Evolutionary conservation across 257 asterid species (phyloP), one percentile per base, ranked within the genome.

Genomic region (Avicennia marina): DNA sequence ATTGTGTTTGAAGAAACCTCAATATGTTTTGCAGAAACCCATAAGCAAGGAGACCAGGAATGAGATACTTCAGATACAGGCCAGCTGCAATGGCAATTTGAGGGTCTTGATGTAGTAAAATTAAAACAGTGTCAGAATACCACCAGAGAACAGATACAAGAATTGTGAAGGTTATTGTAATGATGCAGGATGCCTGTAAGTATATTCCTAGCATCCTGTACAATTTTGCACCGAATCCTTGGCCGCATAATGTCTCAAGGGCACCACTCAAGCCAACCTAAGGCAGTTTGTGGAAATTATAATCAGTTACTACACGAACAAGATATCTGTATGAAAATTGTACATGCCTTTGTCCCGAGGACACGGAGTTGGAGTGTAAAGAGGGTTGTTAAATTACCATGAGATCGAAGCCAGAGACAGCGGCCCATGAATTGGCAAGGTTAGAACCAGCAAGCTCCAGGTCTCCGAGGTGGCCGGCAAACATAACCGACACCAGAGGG

Each of bases 231-330:
- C 95, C 95, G 6, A 65, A 80, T 12, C 86, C 85, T 75, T 86
- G 94, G 3, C 95, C 95, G 18, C 95, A 86, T 45, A 86, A 58
- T 13, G 94, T 86, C 68, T 86, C 95, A 19, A 86, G 87, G 3
- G 90, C 90, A 31, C 95, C 94, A 36, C 95, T 81, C 53, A 79
- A 64, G 45, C 95, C 95, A 29, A 83, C 57, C 95, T 87, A 58
- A 38, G 46, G 10, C 36, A 13, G 46, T 27, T 5, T 12, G 17
- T 13, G 13, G 4, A 48, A 53, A 60, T 21, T 17, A 10, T 15
- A 31, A 9, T 64, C 9, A 64, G 56, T 31, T 8, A 13, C 41
- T 9, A 27, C 19, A 15, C 0, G 12, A 52, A 31, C 41, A 31
- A 52, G 7, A 52, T 52, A 27, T 31, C 34, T 2, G 19, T 26